phyloP scores from a whole-genome alignment of 2,329 filamentous ascomycete species.

The Diaporthe sp. region DNA sequence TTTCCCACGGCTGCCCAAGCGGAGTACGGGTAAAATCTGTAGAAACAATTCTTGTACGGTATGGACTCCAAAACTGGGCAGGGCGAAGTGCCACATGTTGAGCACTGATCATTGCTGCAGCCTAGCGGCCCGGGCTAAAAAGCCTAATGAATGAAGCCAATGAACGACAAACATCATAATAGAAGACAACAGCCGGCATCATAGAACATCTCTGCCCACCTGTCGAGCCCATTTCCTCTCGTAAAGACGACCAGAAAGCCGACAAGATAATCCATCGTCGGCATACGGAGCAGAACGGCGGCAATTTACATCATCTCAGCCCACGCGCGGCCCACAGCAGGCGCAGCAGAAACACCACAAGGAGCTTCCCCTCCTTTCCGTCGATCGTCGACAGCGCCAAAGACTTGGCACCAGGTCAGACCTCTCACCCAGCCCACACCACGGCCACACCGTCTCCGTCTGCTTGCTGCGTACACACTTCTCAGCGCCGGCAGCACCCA shows the following conservation, averaged over 20 bases:
- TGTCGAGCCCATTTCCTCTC: neutral
- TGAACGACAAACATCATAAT: neutral
- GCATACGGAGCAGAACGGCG: neutral
- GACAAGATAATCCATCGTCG: neutral
- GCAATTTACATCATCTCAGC: conserved; percentile 25
- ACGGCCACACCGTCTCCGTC: conserved; percentile 4
- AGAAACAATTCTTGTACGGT: neutral
- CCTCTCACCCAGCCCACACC: conserved; percentile 4
- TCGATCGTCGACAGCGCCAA: conserved; percentile 34
- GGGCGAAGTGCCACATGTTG: neutral
- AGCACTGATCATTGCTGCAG: conserved; percentile 17
- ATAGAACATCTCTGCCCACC: neutral
- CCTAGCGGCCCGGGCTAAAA: conserved; percentile 13
- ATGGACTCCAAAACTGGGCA: conserved; percentile 5
- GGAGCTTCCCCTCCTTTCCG: conserved; percentile 27
- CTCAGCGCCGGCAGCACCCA: conserved; percentile 3
- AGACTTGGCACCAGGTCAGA: conserved; percentile 35
- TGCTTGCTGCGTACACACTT: neutral
- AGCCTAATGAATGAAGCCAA: conserved; percentile 1
- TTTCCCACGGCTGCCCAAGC: conserved; percentile 37
- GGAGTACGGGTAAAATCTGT: conserved; percentile 12
- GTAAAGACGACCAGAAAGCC: neutral
- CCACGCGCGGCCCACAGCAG: conserved; percentile 29
- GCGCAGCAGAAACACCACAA: conserved; percentile 30
- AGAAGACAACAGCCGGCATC: neutral